phyloP scores from a whole-genome alignment of 208 protist species.

The Leishmania major region DNA sequence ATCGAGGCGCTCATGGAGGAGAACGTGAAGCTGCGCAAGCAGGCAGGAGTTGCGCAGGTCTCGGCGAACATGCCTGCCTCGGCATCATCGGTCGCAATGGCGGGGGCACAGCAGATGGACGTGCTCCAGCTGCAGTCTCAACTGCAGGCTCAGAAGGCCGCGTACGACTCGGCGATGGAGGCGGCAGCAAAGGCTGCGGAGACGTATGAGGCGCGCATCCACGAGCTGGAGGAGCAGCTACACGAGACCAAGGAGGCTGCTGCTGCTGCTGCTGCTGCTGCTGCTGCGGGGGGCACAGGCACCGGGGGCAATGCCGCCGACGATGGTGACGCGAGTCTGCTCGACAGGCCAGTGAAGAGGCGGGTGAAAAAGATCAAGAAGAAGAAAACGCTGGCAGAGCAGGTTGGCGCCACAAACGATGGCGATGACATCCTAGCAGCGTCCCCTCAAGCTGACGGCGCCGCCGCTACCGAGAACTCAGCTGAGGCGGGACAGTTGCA shows the following conservation, averaged over 20 bases:
- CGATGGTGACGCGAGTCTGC: constrained; percentile 7
- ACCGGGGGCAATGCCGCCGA: not conserved
- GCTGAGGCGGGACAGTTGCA: constrained; percentile 13
- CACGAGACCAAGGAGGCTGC: constrained; percentile 26
- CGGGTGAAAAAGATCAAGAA: constrained; percentile 58
- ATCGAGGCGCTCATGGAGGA: constrained; percentile 37
- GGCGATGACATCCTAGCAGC: constrained; percentile 30
- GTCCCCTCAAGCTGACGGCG: constrained; percentile 6
- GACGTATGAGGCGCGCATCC: constrained; percentile 37
- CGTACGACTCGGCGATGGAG: constrained; percentile 30
- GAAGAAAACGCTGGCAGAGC: constrained; percentile 50
- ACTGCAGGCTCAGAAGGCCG: constrained; percentile 29
- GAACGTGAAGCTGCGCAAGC: constrained; percentile 25
- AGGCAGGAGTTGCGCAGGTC: not conserved
- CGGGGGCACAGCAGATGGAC: constrained; percentile 30
- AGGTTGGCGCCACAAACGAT: constrained; percentile 39
- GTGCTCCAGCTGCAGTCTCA: constrained; percentile 33
- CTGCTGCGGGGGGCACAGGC: not conserved
- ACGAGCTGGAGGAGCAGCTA: constrained; percentile 50
- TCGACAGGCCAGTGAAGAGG: constrained; percentile 30
- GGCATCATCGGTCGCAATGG: constrained; percentile 16
- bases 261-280: constrained; percentile 6
- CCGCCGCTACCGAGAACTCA: not conserved
- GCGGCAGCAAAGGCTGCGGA: constrained; percentile 30
- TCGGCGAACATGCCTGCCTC: constrained; percentile 7